Base-by-base conservation (phyloP, 148 eudicot genomes). In the Chenopodium berlandieri region DNA sequence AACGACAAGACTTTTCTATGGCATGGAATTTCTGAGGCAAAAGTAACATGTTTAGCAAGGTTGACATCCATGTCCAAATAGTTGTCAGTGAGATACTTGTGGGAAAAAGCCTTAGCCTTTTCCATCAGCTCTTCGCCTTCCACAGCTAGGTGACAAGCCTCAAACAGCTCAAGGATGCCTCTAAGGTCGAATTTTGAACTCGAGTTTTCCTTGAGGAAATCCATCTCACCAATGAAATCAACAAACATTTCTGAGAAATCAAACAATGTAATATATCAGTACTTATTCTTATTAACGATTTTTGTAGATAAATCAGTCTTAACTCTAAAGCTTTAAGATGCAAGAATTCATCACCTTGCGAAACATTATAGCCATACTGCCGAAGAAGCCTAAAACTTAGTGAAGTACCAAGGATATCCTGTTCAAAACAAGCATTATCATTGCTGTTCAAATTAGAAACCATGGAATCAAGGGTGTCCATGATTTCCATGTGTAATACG, bases 1-100 rank as follows among this genome's bases (percentile, higher is more conserved):
- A 86, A 90, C 91, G 90, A 90, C 14, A n/a, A 60, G 9, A 84
- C 86, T 78, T 83, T 86, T 80, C 80, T 69, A 8, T 89, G 88
- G 73, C 44, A 75, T 54, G 91, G 89, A 77, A 76, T 23, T 34
- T 82, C 60, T 48, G 79, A 60, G 34, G 78, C 32, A 77, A 56
- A 60, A 77, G 48, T 4, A 16, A 80, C 71, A 78, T 64, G 34
- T 52, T 80, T 63, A 16, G 77, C 69, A 69, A 80, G 73, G 31
- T 46, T 69, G 32, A 79, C 30, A 20, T 83, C 82, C 30, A 54
- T 4, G 27, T 72, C 44, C 66, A 56, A 37, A 9, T 66, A 19
- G n/a, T 32, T 74, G 50, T 62, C 34, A 4, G 20, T 66, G 47
- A 85, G 85, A 76, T 32, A 20, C 1, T 64, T 32, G 9, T n/a